Evolutionary conservation across 176 grass and related monocot genomes (phyloP), one percentile per base, ranked within the genome.

Genomic region (Carex cristatella): DNA sequence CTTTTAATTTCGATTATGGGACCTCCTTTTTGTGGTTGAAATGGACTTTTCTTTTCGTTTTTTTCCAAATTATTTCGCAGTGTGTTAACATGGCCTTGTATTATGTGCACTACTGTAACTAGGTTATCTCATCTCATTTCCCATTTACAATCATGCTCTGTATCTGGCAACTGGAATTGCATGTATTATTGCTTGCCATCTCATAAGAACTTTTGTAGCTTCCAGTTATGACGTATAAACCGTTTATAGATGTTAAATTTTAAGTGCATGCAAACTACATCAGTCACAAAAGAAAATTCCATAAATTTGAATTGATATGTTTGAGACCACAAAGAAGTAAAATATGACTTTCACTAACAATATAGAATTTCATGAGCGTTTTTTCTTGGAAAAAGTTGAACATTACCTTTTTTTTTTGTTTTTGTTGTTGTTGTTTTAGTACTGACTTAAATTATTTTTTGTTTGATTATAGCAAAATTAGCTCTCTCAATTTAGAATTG

Each of bases 11-110:
- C 10, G 27, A 56, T 77, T 30, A 31, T 77, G 28, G 31, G 72
- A 53, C n/a, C 42, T 72, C n/a, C 18, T 73, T 74, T 73, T 74
- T 74, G 44, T 74, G 70, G 70, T 74, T 72, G 40, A 23, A 9
- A n/a, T 72, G 49, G 72, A 75, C 4, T 76, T 55, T 7, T 30
- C 71, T 46, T 14, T 54, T 38, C 4, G 16, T 37, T 65, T 31
- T 48, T 3, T 48, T 23, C 69, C 69, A 73, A 33, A 23, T 51
- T 51, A 51, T 1, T 40, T 51, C n/a, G 10, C 1, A 51, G 18
- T 68, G 10, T 74, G 70, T 74, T 51, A 42, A 10, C 70, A 74
- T 74, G 70, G n/a, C 44, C 70, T 53, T 74, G 70, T 27, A 51
- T 74, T 74, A 74, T 69, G 33, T 69, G 65, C 11, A 30, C 9